Base-by-base conservation (phyloP, 768 basidiomycete species). In the Agaricus subrufescens region DNA sequence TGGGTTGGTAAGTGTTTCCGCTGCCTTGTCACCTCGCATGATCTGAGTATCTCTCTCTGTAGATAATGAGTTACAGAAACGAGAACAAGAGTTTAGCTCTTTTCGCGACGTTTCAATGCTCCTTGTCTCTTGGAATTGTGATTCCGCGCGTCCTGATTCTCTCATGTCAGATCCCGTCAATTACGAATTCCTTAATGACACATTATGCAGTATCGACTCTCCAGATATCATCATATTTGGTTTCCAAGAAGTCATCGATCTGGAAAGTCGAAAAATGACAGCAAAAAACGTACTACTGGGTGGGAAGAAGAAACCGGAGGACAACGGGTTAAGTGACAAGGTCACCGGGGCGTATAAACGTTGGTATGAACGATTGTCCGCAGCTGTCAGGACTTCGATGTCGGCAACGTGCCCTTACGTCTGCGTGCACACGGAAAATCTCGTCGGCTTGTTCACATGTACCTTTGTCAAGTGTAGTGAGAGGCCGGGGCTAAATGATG, bases 211-310 rank as follows among this genome's bases (percentile, higher is more conserved):
- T 63, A 84, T 87, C 38, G 84, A 90, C 11, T 65, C 71, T 34
- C 73, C 73, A 1, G 95, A 98, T 60, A 86, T 98, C 62, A 88
- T 99, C 60, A 82, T 85, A 3, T 96, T 99, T 63, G 94, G 94
- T 1, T 89, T 98, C 69, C 96, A 99, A 69, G 96, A 98, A 71
- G 81, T 98, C 39, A 92, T 99, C 58, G 94, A 97, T 66, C 81
- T 99, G n/a, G 94, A 97, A 62, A 86, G 84, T 60, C 85, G 92
- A 58, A 93, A 86, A 72, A 86, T 98, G 76, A 86, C 89, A 1
- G 96, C 96, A 63, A 95, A 97, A 72, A 92, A 87, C 19, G 85
- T 98, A 27, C 66, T 99, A 0, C 77, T 96, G 4, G 88, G 87
- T 5, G 76, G 85, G 60, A 91, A 86, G 71, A 86, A 86, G 65